Evolutionary conservation across 306 rosid genomes (phyloP), one percentile per base, ranked within the genome.

Genomic region (Spatholobus suberectus): DNA sequence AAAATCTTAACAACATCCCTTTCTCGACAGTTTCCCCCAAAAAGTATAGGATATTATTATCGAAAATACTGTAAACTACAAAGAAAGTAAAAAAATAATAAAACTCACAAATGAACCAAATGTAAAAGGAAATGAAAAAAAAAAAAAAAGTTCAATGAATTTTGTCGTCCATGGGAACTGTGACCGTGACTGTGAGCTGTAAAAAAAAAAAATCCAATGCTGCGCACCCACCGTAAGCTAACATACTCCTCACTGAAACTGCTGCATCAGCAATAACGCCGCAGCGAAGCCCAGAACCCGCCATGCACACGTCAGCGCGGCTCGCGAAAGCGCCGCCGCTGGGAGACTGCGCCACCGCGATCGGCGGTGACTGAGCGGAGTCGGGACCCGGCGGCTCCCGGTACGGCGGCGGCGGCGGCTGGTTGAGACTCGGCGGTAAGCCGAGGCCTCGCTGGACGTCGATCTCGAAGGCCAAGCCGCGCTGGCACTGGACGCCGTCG

Each of bases 371-470:
- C 24, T 87, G 74, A 62, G 59, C 78, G 4, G 84, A 58, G 11
- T 81, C 91, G 0, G 94, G 49, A 62, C 83, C 83, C 1, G 95
- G 93, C 1, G 97, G 97, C 74, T 86, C 87, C 0, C 41, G 54
- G 82, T 91, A 95, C 26, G 94, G 95, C 24, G 98, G 98, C 0
- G 98, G 98, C 0, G 98, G 99, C 10, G 98, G 96, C 78, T 90
- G 96, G 74, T 86, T 90, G n/a, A 95, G 90, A 54, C 86, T 85
- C 27, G 97, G 97, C n/a, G 96, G 99, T 78, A 95, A 83, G 38
- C 98, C 98, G 20, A 70, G 84, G 21, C 99, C 98, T 61, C 79
- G 84, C n/a, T 80, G 73, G 70, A 93, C 97, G 4, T 85, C 21
- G 84, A 95, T 90, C 82, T 73, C 82, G 63, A 93, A 95, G 20